Evolutionary conservation across 495 filamentous ascomycete genomes (phyloP).

Genomic region (Aspergillus ostianus): DNA sequence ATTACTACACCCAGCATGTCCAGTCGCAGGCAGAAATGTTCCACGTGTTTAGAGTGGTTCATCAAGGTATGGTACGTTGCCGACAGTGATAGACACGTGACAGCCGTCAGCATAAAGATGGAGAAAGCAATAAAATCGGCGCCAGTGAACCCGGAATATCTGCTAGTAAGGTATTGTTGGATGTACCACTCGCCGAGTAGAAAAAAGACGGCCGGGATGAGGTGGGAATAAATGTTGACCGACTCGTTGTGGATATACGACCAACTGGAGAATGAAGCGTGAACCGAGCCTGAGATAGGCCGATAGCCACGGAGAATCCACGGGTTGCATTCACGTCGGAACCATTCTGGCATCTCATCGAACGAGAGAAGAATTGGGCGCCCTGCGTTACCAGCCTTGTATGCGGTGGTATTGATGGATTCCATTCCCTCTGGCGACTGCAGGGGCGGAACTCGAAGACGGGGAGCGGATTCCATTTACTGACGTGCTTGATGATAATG

Average conservation of each 20-base stretch:
- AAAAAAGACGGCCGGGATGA: constrained; percentile 24
- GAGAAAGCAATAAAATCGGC: constrained; percentile 26
- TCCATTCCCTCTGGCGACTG: constrained; percentile 22
- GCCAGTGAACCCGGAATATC: constrained; percentile 20
- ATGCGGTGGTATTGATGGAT: constrained; percentile 11
- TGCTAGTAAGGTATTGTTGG: constrained; percentile 21
- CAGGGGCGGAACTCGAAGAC: constrained; percentile 25
- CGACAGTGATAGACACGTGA: constrained; percentile 24
- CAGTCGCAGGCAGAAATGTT: constrained; percentile 25
- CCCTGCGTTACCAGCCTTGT: constrained; percentile 7
- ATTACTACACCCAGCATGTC: constrained; percentile 27
- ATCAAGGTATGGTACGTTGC: constrained; percentile 30
- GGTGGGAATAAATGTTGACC: constrained; percentile 36
- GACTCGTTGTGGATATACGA: constrained; percentile 35
- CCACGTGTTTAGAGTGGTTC: constrained; percentile 27
- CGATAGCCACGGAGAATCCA: constrained; percentile 32
- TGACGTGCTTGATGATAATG: not conserved
- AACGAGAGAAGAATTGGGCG: constrained; percentile 25
- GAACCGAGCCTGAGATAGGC: constrained; percentile 29
- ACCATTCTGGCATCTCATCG: constrained; percentile 34
- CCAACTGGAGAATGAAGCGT: constrained; percentile 29
- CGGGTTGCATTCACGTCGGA: constrained; percentile 20
- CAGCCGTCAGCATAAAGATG: constrained; percentile 28
- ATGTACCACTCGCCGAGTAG: constrained; percentile 21
- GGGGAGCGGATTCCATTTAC: constrained; percentile 19